Evolutionary conservation across 129 eudicot species (phyloP), one percentile per base, ranked within the genome.

Genomic region (Saussurea involucrata): DNA sequence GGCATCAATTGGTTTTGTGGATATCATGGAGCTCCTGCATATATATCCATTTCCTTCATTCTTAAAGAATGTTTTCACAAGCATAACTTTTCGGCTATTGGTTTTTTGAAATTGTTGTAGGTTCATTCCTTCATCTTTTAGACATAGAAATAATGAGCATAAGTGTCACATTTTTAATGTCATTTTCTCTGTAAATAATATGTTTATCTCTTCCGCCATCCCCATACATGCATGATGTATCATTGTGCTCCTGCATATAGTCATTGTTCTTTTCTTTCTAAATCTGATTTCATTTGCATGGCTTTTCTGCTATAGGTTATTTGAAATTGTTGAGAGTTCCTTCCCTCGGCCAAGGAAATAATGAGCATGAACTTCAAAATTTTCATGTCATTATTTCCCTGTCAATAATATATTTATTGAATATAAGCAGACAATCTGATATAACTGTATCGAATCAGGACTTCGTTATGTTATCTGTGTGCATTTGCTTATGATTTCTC

Each of bases 401-500:
- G 15, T 60, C 21, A 60, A 60, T 60, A 60, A 60, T 60, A 22
- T 60, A 2, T 53, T 53, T 53, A 17, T n/a, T 18, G 60, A 49
- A 49, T 49, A 49, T 49, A 53, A 44, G 18, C 5, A 9, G 65
- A 21, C 12, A 60, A 60, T 22, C 65, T 8, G 12, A 60, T 60
- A 13, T 69, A 37, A 10, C 27, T 22, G 57, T 60, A 36, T 17
- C 32, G 40, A 69, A 24, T 36, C 74, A 22, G 58, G 60, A 36
- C 12, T 40, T 69, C 28, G 5, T 74, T 29, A 69, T 25, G 21
- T 65, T 44, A 60, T 44, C 1, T 65, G 64, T 13, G 49, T 29
- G 6, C 46, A 28, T 66, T 8, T 73, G 29, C 53, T 80, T 68
- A 74, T 69, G 37, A 11, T 17, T 75, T 63, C 13, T 36, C 68